Percentiles rank a stretch among this genome's conserved stretches.
Evolutionary conservation across 2,329 filamentous ascomycete genomes (phyloP).

Genomic region (Tolypocladium inflatum): DNA sequence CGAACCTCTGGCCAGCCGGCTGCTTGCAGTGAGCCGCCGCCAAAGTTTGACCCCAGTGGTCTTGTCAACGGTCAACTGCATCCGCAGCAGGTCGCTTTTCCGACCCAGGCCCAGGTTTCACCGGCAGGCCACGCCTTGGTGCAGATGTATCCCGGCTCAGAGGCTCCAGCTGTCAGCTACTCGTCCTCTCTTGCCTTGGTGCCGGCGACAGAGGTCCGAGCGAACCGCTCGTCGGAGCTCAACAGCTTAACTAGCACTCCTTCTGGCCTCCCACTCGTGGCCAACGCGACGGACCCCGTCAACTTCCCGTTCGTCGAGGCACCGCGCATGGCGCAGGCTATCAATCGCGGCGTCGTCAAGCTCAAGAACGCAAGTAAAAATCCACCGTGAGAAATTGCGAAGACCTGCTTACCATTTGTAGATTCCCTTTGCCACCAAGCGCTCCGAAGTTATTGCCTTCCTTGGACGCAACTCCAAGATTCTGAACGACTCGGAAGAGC

Average conservation of each 20-base stretch:
- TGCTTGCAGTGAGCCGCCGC: constrained; percentile 20
- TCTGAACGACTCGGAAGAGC: constrained; percentile 42
- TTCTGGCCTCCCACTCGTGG: constrained; percentile 22
- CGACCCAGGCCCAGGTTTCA: not conserved
- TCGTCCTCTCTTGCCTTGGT: not conserved
- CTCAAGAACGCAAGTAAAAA: constrained; percentile 37
- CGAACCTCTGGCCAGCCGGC: constrained; percentile 17
- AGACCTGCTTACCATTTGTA: constrained; percentile 15
- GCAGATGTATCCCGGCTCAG: not conserved
- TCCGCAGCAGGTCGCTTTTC: not conserved
- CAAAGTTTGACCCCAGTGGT: constrained; percentile 22
- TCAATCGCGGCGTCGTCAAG: constrained; percentile 34
- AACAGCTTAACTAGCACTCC: constrained; percentile 23
- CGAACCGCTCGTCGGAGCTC: constrained; percentile 26
- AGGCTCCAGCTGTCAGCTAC: not conserved
- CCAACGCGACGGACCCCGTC: constrained; percentile 23
- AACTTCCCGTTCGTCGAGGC: constrained; percentile 39
- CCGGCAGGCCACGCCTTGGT: not conserved
- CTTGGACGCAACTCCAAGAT: constrained; percentile 48
- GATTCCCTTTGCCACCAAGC: constrained; percentile 47
- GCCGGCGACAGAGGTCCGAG: constrained; percentile 5
- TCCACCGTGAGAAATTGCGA: not conserved
- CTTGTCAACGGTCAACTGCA: not conserved
- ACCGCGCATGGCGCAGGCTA: constrained; percentile 17
- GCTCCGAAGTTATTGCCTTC: constrained; percentile 47